Base-by-base conservation (phyloP, 805 yeast genomes). In the Candida methanosorbosa region DNA sequence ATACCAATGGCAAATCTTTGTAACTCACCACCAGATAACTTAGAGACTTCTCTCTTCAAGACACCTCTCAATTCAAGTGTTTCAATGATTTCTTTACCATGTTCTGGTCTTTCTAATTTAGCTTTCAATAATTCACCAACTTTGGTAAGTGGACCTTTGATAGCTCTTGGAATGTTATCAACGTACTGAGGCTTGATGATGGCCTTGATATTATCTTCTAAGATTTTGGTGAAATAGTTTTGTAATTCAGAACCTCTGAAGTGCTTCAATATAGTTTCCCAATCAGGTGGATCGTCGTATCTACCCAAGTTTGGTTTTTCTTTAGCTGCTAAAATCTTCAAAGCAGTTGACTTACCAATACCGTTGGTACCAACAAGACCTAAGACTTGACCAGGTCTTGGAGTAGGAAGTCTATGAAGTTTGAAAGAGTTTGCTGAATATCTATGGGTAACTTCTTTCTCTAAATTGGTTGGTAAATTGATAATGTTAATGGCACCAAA, bases 361-460 rank as follows among this genome's bases (percentile, higher is more conserved):
- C 98, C 98, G 69, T 92, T 92, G 41, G 97, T 85, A 53, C 98
- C 98, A 34, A 92, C 98, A 47, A 92, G 74, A 48, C 98, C 98
- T 45, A 92, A 70, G 21, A 92, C 98, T 66, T 92, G 98, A 41
- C 97, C 97, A 2, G 98, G 97, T 65, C 98, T 83, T 43, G 98
- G 98, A 38, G 95, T 88, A 18, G 98, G 98, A 52, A 92, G 71
- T 62, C 98, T 76, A 61, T 92, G 98, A 54, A 92, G 73, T 63
- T 92, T 92, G 78, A 92, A 92, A 37, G 96, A 85, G 63, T 92
- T 92, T 36, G 97, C 98, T 32, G 96, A 85, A 63, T 92, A 92
- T 69, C 98, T 78, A 63, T 92, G 97, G 26, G 97, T 87, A 37
- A 88, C 94, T 60, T 92, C 90, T 32, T 70, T 66, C 36, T 90